Conservation (phyloP, 305 asterid genomes). For the Fraxinus greggii region DNA sequence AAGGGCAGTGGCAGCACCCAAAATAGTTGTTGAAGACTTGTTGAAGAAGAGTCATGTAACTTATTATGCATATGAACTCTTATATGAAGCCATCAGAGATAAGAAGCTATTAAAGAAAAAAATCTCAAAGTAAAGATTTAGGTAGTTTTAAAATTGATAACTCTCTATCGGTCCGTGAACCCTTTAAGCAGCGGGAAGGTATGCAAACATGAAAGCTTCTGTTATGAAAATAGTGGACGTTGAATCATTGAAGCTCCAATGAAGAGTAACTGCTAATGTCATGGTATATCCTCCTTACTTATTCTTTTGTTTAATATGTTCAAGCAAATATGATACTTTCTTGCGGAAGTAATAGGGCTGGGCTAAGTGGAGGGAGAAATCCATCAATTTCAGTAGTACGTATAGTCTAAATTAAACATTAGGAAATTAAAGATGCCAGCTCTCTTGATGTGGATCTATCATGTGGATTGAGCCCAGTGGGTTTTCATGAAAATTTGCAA, state of each 20-base stretch:
- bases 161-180: constrained; percentile 18
- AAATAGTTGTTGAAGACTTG: constrained; percentile 78
- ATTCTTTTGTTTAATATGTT: constrained; percentile 13
- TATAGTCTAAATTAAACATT: neutral
- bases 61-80: constrained; percentile 68
- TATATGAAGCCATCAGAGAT: constrained; percentile 72
- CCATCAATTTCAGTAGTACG: neutral
- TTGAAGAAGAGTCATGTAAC: constrained; percentile 68
- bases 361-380: constrained; percentile 20
- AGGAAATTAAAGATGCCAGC: neutral
- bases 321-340: constrained; percentile 1
- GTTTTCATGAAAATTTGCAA: neutral
- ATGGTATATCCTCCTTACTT: constrained; percentile 20
- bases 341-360: constrained; percentile 22
- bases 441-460: neutral
- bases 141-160: constrained; percentile 18
- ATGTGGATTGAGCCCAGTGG: neutral
- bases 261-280: constrained; percentile 20
- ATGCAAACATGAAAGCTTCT: constrained; percentile 15
- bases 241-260: constrained; percentile 2
- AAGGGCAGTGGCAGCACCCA: constrained; percentile 79
- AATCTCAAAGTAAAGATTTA: constrained; percentile 20
- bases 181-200: constrained; percentile 8
- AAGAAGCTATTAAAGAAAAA: constrained; percentile 61
- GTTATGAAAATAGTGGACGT: constrained; percentile 11